Evolutionary conservation across 805 yeast species (phyloP), one percentile per base, ranked within the genome.

Genomic region (Metschnikowia orientalis): DNA sequence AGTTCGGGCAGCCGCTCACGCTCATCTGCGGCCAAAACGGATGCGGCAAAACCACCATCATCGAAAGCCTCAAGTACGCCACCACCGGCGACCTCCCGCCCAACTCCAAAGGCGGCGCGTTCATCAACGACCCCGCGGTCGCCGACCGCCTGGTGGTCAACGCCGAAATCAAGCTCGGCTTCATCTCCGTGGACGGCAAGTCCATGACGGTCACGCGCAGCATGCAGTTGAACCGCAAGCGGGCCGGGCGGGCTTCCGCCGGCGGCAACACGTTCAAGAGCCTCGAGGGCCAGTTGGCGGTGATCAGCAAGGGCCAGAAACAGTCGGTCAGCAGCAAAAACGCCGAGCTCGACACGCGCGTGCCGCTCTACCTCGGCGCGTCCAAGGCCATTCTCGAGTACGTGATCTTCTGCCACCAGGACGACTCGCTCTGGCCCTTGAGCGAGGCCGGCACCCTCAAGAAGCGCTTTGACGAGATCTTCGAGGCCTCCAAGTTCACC

Each of bases 21-120:
- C 67, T 92, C 29, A 90, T 92, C 34, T 95, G 95, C 18, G 99
- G 99, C 0, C 83, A 83, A 32, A 92, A 92, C 59, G 97, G 98
- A 19, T 82, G 95, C 18, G 98, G 98, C 8, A 90, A 92, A 55
- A 92, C 97, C 0, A 89, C 97, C 1, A 80, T 92, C 37, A 94
- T 92, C 41, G 99, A 92, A 57, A 88, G 97, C 54, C 67, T 92
- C 40, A 76, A 88, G 53, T 92, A 88, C 57, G 90, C 94, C 13
- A 87, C 98, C 8, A 90, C 98, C 0, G 97, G 97, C 7, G 92
- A 83, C 51, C 63, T 89, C 38, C 99, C 99, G 2, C 98, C 98
- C 0, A 89, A 90, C 51, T 79, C 89, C 26, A 88, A 85, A 54
- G 95, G 95, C 32, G 97, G 97, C 6, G 97, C 97, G 1, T 92